Evolutionary conservation across 176 grass and related monocot species (phyloP), one percentile per base, ranked within the genome.

Genomic region (Phoenix roebelenii): DNA sequence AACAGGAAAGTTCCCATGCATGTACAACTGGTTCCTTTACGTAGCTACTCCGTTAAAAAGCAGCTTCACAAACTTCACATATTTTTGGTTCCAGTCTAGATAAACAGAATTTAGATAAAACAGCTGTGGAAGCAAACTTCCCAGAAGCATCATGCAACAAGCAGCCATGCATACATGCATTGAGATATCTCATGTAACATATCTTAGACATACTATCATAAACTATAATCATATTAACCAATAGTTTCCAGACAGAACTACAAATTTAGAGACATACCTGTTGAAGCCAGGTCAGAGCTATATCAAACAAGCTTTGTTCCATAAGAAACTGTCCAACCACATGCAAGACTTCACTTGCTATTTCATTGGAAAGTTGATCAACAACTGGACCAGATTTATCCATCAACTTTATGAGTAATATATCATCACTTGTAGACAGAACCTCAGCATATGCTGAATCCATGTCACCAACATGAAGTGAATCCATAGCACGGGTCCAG

Each of bases 321-420:
- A 85, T 65, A 49, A 98, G 73, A 64, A 98, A 85, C 55, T 92
- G 93, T 14, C 87, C 87, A 70, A 89, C 73, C 25, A 76, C 87
- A 74, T 85, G 81, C 68, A 98, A 70, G 44, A 98, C 82, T 72
- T 98, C 87, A 22, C 79, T 92, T 24, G 78, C 84, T 19, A 85
- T 81, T 64, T 92, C 87, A 59, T 72, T 77, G 29, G 87, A 88
- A 68, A 98, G 73, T 76, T 92, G 84, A 61, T 98, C 81, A 18
- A 98, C 70, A 26, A 88, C 79, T 5, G 93, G 84, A 50, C 92
- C 92, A 48, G 87, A 91, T 82, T 97, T 88, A 67, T 97, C 92
- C 92, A 97, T 97, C 48, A 97, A 73, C 66, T 97, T 97, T 52
- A 88, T 78, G 70, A 97, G 82, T 63, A 97, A 67, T 68, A 86